Base-by-base conservation (phyloP, 495 filamentous ascomycete genomes). In the Penicillium lagena region DNA sequence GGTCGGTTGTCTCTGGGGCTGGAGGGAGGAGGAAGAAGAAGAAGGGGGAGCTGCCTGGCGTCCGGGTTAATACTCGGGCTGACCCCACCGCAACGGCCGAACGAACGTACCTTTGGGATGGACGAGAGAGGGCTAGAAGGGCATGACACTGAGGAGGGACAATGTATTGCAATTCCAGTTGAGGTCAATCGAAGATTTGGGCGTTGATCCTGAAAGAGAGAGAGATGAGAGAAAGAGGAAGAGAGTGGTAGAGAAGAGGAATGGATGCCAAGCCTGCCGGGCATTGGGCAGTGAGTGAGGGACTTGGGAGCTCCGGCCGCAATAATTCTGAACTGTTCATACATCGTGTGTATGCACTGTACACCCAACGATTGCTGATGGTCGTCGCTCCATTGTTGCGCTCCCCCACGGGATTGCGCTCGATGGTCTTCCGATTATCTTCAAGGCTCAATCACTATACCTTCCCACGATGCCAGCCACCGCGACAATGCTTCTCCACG, bases 371-470 rank as follows among this genome's bases (percentile, higher is more conserved):
- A 3, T 22, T 22, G 22, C 22, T 22, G 42, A 69, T 71, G 66
- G 64, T 56, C 33, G 55, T 58, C 44, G 54, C 62, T 57, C 59
- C 54, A n/a, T 55, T 68, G 43, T 54, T 63, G 43, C 67, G 64
- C 54, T 48, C 56, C 51, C 59, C 61, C 39, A 42, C 49, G 43
- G 62, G 56, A 37, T 47, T 54, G 55, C 59, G 61, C 42, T 51
- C 45, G 47, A 51, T 61, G 40, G 39, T 46, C 35, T 51, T 45
- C 9, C 43, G 31, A 35, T 39, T 50, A 28, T 59, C 51, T 54
- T 22, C 22, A 22, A 22, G 4, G 22, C 22, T 22, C 22, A 22
- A 22, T 22, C 6, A 22, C 22, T 22, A 22, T 22, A 22, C 22
- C 22, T 4, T 22, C 22, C 22, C 22, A 4, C 22, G 22, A 22